Evolutionary conservation across 2,329 filamentous ascomycete genomes (phyloP).

Genomic region (Dothistroma septosporum): DNA sequence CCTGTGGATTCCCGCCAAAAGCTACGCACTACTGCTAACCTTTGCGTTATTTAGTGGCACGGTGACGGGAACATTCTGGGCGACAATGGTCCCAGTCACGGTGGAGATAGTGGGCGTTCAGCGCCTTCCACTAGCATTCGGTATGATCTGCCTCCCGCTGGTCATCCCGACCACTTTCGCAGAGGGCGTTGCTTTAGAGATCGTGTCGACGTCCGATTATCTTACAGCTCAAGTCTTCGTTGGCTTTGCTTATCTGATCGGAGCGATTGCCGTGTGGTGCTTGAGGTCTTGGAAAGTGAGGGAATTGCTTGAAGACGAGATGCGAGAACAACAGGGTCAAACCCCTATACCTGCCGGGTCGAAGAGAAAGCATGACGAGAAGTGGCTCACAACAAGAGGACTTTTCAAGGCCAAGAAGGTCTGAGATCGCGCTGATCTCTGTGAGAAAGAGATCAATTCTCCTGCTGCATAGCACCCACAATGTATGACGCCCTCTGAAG

Average conservation of each 20-base stretch:
- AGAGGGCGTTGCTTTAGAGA: conserved; percentile 54
- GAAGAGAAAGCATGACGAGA: background rate
- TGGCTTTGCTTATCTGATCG: conserved; percentile 55
- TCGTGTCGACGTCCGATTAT: conserved; percentile 44
- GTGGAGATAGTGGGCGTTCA: conserved; percentile 70
- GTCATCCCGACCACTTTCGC: conserved; percentile 65
- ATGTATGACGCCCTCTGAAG: background rate
- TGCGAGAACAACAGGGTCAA: conserved; percentile 2
- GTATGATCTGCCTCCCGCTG: conserved; percentile 67
- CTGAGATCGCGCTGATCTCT: background rate
- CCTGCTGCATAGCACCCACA: background rate
- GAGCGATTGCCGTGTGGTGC: conserved; percentile 49
- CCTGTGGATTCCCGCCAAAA: conserved; percentile 68
- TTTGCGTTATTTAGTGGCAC: conserved; percentile 64
- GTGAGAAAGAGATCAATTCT: background rate
- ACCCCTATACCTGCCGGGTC: conserved; percentile 1
- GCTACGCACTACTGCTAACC: conserved; percentile 65
- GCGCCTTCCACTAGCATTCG: conserved; percentile 64
- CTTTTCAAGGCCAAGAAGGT: background rate
- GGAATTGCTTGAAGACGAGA: conserved; percentile 39
- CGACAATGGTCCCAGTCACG: conserved; percentile 62
- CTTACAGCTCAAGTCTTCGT: conserved; percentile 55
- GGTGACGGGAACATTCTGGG: conserved; percentile 66
- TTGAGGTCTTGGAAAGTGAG: conserved; percentile 57
- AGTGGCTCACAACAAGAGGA: conserved; percentile 3